Percentiles rank a stretch among this genome's conserved stretches.
These are phyloP conservation scores for Dryadomyces quercus-mongolicae DNA, from an alignment of 2,329 filamentous ascomycete genomes.

Conservation along the genomic window DNA sequence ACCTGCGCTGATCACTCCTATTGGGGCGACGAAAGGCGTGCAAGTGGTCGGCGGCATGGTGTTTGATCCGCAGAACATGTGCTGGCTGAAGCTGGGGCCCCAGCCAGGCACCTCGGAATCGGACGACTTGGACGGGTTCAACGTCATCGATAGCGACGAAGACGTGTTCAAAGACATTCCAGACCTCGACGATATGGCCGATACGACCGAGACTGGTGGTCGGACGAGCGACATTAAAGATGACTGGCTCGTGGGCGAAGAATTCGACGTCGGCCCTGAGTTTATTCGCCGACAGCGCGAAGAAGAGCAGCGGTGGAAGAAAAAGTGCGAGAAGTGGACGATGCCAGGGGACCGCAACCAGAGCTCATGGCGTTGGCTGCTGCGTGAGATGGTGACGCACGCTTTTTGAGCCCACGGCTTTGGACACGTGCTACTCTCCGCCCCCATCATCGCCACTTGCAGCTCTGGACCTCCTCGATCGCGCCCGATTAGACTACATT, in stretches of 20 bases:
- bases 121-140: constrained; percentile 51
- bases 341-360: constrained; percentile 42
- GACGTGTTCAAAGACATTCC: constrained; percentile 94
- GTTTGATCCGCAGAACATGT: constrained; percentile 94
- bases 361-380: constrained; percentile 67
- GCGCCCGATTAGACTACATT: background rate
- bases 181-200: constrained; percentile 64
- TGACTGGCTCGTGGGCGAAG: constrained; percentile 82
- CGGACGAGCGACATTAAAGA: constrained; percentile 53
- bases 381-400: constrained; percentile 42
- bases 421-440: background rate
- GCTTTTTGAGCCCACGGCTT: constrained; percentile 4
- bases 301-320: constrained; percentile 84
- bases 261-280: constrained; percentile 93
- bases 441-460: background rate
- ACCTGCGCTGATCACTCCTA: constrained; percentile 81
- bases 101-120: constrained; percentile 29
- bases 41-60: constrained; percentile 98
- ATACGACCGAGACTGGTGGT: constrained; percentile 34
- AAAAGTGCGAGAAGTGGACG: constrained; percentile 81
- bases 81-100: constrained; percentile 73
- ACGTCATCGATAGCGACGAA: constrained; percentile 73
- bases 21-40: constrained; percentile 71
- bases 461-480: background rate
- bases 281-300: constrained; percentile 82